Base-by-base conservation (phyloP, 306 rosid genomes). In the Cotoneaster glaucophyllus region DNA sequence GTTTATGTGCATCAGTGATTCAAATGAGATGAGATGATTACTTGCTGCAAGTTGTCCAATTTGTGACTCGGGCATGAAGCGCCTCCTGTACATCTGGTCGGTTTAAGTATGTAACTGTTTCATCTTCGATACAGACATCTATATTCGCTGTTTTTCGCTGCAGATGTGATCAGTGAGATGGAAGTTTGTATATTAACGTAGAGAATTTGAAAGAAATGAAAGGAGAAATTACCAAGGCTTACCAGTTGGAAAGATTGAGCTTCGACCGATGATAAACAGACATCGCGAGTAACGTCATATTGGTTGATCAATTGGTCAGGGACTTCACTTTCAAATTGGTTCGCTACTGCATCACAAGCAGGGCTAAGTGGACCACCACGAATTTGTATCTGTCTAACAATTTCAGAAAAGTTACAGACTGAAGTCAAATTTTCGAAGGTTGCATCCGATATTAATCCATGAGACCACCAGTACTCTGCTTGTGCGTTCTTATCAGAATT, bases 401-500 rank as follows among this genome's bases (percentile, higher is more conserved):
- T 32, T 32, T 32, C 37, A 32, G 37, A 32, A 32, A 5, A 32
- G 37, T 32, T 91, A 48, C 97, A 89, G 37, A 83, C 74, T 28
- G 67, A 78, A 3, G 82, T 89, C 77, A 82, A 34, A 22, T 63
- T 3, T 57, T 87, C 70, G 18, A 71, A 85, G 12, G 89, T 84
- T 44, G 91, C 82, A 67, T 91, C 92, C 2, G 90, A 91, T 67
- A 89, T 86, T 34, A 91, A 50, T 43, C 92, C 97, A 29, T 91
- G 97, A 4, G 94, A 87, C 92, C 92, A 91, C 6, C 41, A 66
- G 84, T 63, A 89, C 74, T 83, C 88, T 2, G 90, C 85, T 56
- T 81, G 41, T 17, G 97, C 80, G 78, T 91, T 87, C 59, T 87
- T 77, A 83, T 91, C 94, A 0, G 86, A 83, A 62, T 89, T 75